Conservation (phyloP, 192 early-diverging fungal genomes). For the Pilobolus umbonatus region DNA sequence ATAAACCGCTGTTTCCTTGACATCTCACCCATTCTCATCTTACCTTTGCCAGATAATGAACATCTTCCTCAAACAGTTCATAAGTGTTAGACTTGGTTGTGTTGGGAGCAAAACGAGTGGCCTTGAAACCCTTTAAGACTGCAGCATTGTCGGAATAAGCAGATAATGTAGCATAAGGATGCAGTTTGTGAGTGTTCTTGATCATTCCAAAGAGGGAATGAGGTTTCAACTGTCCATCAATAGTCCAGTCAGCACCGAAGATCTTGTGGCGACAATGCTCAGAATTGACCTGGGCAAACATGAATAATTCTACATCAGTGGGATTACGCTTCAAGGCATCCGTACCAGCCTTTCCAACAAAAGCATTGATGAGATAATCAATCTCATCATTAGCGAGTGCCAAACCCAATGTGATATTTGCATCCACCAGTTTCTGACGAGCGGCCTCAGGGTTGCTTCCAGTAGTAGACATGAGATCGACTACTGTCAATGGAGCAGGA, state of each 20-base stretch:
- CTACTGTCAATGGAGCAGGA: conserved; percentile 54
- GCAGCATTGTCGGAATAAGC: conserved; percentile 99
- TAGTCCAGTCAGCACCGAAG: conserved; percentile 97
- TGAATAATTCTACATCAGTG: conserved; percentile 99
- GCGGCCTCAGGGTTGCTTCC: conserved; percentile 41
- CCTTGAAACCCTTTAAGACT: conserved; percentile 77
- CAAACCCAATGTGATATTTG: conserved; percentile 88
- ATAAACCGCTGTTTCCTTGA: background rate
- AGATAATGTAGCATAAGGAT: conserved; percentile 82
- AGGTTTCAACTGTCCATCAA: conserved; percentile 77
- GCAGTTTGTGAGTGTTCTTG: conserved; percentile 80
- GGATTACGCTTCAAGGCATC: conserved; percentile 71
- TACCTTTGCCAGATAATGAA: conserved; percentile 88
- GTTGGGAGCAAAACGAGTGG: conserved; percentile 52
- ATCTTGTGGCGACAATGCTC: conserved; percentile 99
- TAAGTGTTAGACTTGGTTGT: conserved; percentile 51
- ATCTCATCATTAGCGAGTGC: conserved; percentile 97
- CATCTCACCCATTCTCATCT: background rate
- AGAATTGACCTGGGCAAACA: conserved; percentile 99
- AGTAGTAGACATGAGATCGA: conserved; percentile 36
- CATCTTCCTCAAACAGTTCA: conserved; percentile 55
- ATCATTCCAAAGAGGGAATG: conserved; percentile 96
- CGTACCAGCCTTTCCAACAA: conserved; percentile 51
- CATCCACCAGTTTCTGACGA: conserved; percentile 59
- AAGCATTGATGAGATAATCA: conserved; percentile 87